Percentiles rank a stretch among this genome's conserved stretches.
phyloP scores from a whole-genome alignment of 2,329 filamentous ascomycete genomes.

The Penicillium vulpinum region DNA sequence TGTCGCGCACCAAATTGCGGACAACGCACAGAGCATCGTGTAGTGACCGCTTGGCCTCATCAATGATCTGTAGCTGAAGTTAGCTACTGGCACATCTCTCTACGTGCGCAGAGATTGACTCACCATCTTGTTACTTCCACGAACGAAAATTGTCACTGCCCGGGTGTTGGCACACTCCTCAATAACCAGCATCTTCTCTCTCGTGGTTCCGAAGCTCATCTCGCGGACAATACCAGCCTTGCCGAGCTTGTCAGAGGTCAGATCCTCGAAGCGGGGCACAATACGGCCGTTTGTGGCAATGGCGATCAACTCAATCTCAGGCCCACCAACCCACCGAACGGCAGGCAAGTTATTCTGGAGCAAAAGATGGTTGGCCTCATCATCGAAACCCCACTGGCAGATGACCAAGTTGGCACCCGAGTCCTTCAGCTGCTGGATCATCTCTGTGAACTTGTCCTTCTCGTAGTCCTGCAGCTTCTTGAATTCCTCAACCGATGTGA shows the following conservation, averaged over 20 bases:
- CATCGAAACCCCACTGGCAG: constrained; percentile 99
- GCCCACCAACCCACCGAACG: constrained; percentile 95
- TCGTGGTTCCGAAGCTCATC: constrained; percentile 94
- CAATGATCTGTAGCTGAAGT: constrained; percentile 73
- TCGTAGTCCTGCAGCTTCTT: constrained; percentile 97
- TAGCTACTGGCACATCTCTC: background rate
- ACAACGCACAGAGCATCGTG: constrained; percentile 98
- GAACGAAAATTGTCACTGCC: constrained; percentile 92
- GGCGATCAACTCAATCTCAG: constrained; percentile 96
- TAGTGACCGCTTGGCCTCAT: constrained; percentile 95
- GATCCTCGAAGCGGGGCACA: constrained; percentile 93
- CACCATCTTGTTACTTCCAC: constrained; percentile 99
- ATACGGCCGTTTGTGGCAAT: constrained; percentile 98
- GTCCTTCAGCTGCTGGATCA: constrained; percentile 98
- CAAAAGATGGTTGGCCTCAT: constrained; percentile 95
- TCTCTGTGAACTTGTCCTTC: constrained; percentile 92
- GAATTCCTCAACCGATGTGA: constrained; percentile 95
- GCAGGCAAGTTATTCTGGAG: constrained; percentile 95
- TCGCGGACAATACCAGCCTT: constrained; percentile 86
- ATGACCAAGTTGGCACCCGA: constrained; percentile 96
- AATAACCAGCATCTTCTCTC: constrained; percentile 99
- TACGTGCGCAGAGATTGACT: constrained; percentile 31
- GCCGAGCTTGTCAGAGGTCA: constrained; percentile 87
- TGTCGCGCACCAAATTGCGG: constrained; percentile 91
- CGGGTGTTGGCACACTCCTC: constrained; percentile 98